Evolutionary conservation across 306 rosid genomes (phyloP).

Genomic region (Ormosia semicastrata): DNA sequence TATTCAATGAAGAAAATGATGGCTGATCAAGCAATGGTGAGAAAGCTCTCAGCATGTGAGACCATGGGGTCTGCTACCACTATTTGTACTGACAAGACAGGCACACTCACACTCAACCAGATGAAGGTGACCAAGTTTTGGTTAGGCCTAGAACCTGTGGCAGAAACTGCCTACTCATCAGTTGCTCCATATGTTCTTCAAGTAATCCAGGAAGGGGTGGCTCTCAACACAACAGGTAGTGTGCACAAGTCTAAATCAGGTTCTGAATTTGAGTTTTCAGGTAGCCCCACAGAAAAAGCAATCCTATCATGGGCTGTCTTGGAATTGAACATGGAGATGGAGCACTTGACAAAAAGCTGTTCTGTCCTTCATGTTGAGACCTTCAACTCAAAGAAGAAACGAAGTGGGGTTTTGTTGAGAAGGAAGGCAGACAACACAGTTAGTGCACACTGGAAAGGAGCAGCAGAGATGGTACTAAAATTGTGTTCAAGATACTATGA

Average conservation of each 20-base stretch:
- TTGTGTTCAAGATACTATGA: constrained; percentile 36
- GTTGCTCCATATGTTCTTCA: constrained; percentile 27
- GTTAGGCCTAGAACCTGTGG: constrained; percentile 25
- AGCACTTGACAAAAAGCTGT: constrained; percentile 13
- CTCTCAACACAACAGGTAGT: constrained; percentile 33
- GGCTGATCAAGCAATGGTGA: constrained; percentile 44
- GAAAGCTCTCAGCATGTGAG: constrained; percentile 41
- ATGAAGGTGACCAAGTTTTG: constrained; percentile 42
- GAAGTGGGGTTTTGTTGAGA: constrained; percentile 31
- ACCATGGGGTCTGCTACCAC: constrained; percentile 43
- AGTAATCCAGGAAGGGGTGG: constrained; percentile 40
- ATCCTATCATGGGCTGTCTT: constrained; percentile 30
- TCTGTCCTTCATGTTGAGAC: constrained; percentile 36
- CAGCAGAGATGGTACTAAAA: constrained; percentile 39
- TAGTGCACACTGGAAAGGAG: constrained; percentile 37
- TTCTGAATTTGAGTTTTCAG: constrained; percentile 30
- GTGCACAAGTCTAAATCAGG: constrained; percentile 19
- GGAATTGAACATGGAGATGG: constrained; percentile 35
- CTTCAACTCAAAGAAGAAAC: constrained; percentile 35
- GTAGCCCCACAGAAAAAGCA: constrained; percentile 36
- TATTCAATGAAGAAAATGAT: constrained; percentile 50
- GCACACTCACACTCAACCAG: constrained; percentile 35
- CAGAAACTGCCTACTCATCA: neutral
- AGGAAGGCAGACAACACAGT: constrained; percentile 22
- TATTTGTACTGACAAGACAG: constrained; percentile 42